These are phyloP conservation scores for Trametes cubensis DNA, from an alignment of 768 basidiomycete species.

Conservation along the genomic window DNA sequence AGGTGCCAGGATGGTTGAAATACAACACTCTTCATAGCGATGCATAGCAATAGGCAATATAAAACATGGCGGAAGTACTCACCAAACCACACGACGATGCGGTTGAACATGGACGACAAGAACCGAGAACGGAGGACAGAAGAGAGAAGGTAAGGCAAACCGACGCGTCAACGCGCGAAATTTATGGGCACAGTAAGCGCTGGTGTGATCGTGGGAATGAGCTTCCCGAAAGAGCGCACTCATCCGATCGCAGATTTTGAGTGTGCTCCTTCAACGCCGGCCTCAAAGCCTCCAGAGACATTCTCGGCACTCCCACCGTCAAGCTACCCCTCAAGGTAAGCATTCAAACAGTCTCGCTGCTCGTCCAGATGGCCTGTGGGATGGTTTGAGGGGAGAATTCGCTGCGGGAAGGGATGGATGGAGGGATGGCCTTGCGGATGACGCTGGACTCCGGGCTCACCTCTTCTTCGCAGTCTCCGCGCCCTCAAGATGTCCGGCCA, in stretches of 20 bases:
- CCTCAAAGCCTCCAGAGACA: conserved; percentile 23
- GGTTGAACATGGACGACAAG: neutral
- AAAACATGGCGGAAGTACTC: conserved; percentile 28
- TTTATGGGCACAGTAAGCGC: conserved; percentile 1
- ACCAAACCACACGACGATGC: conserved; percentile 20
- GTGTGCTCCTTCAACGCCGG: conserved; percentile 4
- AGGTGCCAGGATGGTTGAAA: conserved; percentile 80
- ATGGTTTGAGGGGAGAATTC: neutral
- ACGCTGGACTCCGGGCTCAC: conserved; percentile 9
- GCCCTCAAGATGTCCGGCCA: conserved; percentile 70
- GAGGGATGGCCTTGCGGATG: conserved; percentile 16
- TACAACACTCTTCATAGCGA: conserved; percentile 82
- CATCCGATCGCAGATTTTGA: conserved; percentile 15
- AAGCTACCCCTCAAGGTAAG: conserved; percentile 25
- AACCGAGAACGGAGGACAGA: neutral
- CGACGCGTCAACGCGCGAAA: conserved; percentile 1
- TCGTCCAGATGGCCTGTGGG: neutral
- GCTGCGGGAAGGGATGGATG: conserved; percentile 21
- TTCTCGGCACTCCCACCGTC: conserved; percentile 23
- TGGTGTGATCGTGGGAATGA: neutral
- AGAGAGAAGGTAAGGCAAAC: neutral
- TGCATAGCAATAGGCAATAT: conserved; percentile 18
- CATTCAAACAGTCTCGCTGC: neutral
- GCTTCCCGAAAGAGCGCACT: neutral
- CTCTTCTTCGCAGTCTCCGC: conserved; percentile 16